A percentile compares a stretch with the other conserved stretches of the same genome.
Evolutionary conservation across 1,284 basidiomycete genomes (phyloP).

Genomic region (Exobasidium rhododendri): DNA sequence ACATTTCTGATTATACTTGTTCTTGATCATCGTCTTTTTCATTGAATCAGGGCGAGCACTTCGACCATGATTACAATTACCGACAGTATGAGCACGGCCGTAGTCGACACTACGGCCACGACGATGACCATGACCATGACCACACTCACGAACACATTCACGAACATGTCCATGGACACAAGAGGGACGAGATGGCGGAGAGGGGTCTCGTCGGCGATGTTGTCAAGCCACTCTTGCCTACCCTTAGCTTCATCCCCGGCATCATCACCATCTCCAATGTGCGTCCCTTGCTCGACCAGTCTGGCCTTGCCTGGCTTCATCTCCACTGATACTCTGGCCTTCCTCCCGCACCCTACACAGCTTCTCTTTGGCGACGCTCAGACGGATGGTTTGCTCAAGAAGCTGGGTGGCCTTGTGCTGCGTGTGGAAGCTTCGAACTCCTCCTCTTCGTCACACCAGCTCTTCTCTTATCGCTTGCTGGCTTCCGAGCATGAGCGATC

Average conservation of each 20-base stretch:
- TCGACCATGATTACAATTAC: too few relatives aligned
- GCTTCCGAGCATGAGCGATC: slow-evolving; percentile 17
- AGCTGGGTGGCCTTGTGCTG: slow-evolving; percentile 19
- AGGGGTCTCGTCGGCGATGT: slow-evolving; percentile 19
- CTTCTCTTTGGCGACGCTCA: slow-evolving; percentile 18
- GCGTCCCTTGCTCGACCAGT: neutral
- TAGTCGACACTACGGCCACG: too few relatives aligned
- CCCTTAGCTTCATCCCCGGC: slow-evolving; percentile 21
- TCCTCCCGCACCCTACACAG: neutral
- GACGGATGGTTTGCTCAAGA: slow-evolving; percentile 13
- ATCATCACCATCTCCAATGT: slow-evolving; percentile 21
- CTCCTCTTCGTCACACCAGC: neutral
- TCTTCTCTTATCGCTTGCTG: neutral
- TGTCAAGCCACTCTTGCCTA: slow-evolving; percentile 20
- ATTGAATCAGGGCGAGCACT: too few relatives aligned
- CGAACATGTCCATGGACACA: slow-evolving; percentile 19
- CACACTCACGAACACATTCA: slow-evolving; percentile 19
- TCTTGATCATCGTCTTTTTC: too few relatives aligned
- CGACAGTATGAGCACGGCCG: too few relatives aligned
- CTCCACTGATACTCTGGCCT: neutral
- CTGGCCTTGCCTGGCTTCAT: neutral
- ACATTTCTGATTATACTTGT: too few relatives aligned
- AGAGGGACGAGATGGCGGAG: slow-evolving; percentile 9
- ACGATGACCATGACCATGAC: slow-evolving; percentile 18
- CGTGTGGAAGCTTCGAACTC: slow-evolving; percentile 15